Evolutionary conservation across 805 yeast genomes (phyloP).

Genomic region (Wickerhamiella kurtzmanii): DNA sequence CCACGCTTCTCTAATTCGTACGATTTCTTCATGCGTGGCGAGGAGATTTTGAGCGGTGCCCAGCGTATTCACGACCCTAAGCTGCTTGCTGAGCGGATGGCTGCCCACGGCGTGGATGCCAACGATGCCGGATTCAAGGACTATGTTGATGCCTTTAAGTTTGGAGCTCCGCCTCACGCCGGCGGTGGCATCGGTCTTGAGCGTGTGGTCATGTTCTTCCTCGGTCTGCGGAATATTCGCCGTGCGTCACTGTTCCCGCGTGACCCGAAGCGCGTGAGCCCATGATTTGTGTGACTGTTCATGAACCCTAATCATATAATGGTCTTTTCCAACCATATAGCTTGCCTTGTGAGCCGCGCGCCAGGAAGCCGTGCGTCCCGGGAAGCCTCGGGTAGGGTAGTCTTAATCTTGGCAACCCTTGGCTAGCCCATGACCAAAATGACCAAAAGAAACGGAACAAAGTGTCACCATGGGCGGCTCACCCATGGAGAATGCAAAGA

Average conservation of each 20-base stretch:
- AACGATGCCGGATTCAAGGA: slow-evolving; percentile 71
- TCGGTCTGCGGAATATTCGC: slow-evolving; percentile 93
- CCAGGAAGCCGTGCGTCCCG: no score
- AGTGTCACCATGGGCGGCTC: no score
- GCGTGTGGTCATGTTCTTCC: slow-evolving; percentile 96
- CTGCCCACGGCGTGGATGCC: slow-evolving; percentile 70
- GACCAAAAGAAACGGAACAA: no score
- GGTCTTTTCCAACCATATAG: no score
- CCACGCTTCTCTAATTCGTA: slow-evolving; percentile 91
- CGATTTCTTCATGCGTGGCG: slow-evolving; percentile 99
- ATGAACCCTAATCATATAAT: neutral
- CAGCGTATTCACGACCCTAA: slow-evolving; percentile 96
- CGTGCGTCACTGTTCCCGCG: slow-evolving; percentile 99
- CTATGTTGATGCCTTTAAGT: slow-evolving; percentile 81
- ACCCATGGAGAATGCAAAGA: no score
- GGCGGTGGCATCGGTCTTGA: slow-evolving; percentile 99
- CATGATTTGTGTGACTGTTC: slow-evolving; percentile 27
- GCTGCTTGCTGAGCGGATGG: slow-evolving; percentile 69
- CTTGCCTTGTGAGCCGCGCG: no score
- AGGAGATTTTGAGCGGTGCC: slow-evolving; percentile 98
- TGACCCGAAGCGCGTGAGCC: slow-evolving; percentile 89
- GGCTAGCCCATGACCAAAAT: no score
- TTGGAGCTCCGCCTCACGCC: slow-evolving; percentile 97
- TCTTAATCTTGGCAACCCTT: no score
- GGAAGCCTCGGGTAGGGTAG: no score